A percentile compares a stretch with the other conserved stretches of the same genome.
phyloP scores from a whole-genome alignment of 306 rosid species.

The Pyrus pyrifolia region DNA sequence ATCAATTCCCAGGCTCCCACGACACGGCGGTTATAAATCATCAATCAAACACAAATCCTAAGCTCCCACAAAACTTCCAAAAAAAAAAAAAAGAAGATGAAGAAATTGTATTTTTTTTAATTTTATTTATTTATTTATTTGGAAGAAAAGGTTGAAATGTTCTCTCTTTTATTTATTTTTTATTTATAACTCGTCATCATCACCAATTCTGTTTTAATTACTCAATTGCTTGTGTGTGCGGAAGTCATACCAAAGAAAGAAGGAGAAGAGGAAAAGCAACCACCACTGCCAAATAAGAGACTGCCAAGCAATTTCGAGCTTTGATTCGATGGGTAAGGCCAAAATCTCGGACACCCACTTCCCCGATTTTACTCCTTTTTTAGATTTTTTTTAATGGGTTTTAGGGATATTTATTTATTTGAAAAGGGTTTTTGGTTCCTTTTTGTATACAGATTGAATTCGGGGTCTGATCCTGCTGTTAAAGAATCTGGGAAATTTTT shows the following conservation, averaged over 20 bases:
- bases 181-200: constrained; percentile 14
- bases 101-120: background rate
- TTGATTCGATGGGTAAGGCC: constrained; percentile 34
- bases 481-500: constrained; percentile 18
- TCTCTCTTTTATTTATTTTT: constrained; percentile 16
- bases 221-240: constrained; percentile 11
- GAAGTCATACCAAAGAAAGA: constrained; percentile 10
- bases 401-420: constrained; percentile 24
- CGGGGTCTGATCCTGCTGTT: constrained; percentile 27
- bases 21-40: constrained; percentile 37
- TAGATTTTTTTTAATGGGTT: constrained; percentile 15
- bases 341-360: constrained; percentile 28
- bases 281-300: background rate
- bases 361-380: constrained; percentile 16
- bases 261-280: constrained; percentile 16
- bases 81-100: background rate
- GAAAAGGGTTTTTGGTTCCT: constrained; percentile 3
- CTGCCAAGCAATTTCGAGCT: constrained; percentile 28
- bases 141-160: constrained; percentile 13
- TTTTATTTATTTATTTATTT: background rate
- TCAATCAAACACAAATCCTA: constrained; percentile 2
- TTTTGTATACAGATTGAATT: constrained; percentile 16
- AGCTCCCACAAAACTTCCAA: constrained; percentile 16
- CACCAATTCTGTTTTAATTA: constrained; percentile 15
- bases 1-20: background rate